These are phyloP conservation scores for Alternaria sp. DNA, from an alignment of 2,329 filamentous ascomycete genomes.

Conservation along the genomic window DNA sequence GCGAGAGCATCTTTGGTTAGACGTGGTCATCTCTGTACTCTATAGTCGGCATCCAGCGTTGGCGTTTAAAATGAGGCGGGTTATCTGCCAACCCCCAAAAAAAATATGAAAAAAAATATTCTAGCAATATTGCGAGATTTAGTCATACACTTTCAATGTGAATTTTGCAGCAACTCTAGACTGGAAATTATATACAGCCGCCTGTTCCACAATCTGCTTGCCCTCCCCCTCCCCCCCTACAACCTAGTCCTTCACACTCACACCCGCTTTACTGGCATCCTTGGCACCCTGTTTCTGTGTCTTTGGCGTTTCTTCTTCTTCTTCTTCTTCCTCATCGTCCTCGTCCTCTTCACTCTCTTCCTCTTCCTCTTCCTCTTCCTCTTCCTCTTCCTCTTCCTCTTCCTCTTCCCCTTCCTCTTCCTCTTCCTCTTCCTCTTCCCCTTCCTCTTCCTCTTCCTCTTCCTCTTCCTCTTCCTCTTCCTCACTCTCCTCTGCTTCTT, in stretches of 20 bases:
- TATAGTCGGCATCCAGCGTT: constrained; percentile 4
- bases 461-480: constrained; percentile 23
- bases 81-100: neutral
- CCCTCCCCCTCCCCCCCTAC: no score
- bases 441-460: constrained; percentile 15
- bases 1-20: neutral
- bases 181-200: constrained; percentile 4
- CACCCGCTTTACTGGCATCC: constrained; percentile 43
- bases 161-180: neutral
- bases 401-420: constrained; percentile 23
- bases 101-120: no score
- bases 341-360: no score
- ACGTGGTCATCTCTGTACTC: neutral
- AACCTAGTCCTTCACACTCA: constrained; percentile 50
- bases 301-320: constrained; percentile 20
- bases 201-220: neutral
- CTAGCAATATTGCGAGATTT: neutral
- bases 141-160: neutral
- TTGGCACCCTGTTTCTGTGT: constrained; percentile 39
- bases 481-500: constrained; percentile 19
- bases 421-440: constrained; percentile 14
- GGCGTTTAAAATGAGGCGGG: neutral
- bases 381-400: constrained; percentile 11
- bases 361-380: constrained; percentile 21
- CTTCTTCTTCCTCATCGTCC: no score